phyloP scores from a whole-genome alignment of 2,329 filamentous ascomycete species.

The Colletotrichum viniferum region DNA sequence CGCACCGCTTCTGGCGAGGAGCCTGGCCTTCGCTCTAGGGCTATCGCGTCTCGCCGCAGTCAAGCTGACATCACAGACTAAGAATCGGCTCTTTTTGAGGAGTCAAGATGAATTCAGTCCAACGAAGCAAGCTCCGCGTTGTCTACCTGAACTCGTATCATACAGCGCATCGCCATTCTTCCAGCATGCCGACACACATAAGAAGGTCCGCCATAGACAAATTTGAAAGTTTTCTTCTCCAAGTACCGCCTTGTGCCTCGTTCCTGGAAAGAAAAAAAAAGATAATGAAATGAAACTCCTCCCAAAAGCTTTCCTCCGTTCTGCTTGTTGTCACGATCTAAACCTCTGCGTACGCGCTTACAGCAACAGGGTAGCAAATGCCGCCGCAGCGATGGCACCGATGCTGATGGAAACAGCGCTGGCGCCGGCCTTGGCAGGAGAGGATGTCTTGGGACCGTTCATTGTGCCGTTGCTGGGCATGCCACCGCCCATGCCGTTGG shows the following conservation, averaged over 20 bases:
- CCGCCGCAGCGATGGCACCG: not conserved
- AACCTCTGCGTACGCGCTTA: not conserved
- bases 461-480: constrained; percentile 23
- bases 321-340: not conserved
- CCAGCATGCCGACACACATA: not conserved
- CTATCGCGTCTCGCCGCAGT: not conserved
- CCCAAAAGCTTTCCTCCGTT: not conserved
- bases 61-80: not conserved
- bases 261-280: not conserved
- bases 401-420: not conserved
- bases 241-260: not conserved
- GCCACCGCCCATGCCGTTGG: constrained; percentile 24
- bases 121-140: constrained; percentile 7
- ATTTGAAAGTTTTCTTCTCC: not conserved
- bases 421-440: not conserved
- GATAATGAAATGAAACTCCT: not conserved
- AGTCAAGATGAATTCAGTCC: not conserved
- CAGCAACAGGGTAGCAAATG: constrained; percentile 4
- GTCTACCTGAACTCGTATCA: constrained; percentile 15
- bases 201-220: not conserved
- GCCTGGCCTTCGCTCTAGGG: not conserved
- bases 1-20: constrained; percentile 51
- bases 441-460: not conserved
- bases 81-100: not conserved
- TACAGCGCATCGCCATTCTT: not conserved